A percentile compares a stretch with the other conserved stretches of the same genome.
phyloP scores from a whole-genome alignment of 2,329 filamentous ascomycete genomes.

The Pseudogymnoascus sp. region DNA sequence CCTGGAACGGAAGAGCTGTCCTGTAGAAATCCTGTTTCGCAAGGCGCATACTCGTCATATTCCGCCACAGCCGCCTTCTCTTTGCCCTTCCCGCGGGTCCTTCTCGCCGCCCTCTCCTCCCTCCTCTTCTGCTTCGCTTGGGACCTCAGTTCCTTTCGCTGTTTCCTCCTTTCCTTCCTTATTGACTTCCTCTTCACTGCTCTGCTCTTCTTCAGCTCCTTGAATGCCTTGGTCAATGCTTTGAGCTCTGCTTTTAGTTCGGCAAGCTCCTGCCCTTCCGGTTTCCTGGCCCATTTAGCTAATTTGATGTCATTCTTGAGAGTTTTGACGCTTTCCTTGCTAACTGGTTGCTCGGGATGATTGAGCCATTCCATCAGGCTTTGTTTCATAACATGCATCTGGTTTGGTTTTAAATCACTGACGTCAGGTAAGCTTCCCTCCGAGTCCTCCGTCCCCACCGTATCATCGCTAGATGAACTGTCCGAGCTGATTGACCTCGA shows the following conservation, averaged over 20 bases:
- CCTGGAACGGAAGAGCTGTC: background rate
- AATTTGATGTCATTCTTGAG: conserved; percentile 38
- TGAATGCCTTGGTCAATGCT: conserved; percentile 37
- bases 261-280: conserved; percentile 25
- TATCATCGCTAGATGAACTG: conserved; percentile 15
- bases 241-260: conserved; percentile 39
- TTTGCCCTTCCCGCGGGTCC: conserved; percentile 25
- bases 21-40: background rate
- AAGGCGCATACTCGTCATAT: background rate
- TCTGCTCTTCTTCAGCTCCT: conserved; percentile 32
- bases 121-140: conserved; percentile 14
- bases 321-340: conserved; percentile 35
- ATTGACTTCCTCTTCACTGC: conserved; percentile 25
- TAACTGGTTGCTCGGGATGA: conserved; percentile 41
- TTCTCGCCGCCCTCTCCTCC: conserved; percentile 17
- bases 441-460: background rate
- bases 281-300: conserved; percentile 22
- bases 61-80: conserved; percentile 25
- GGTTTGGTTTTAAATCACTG: conserved; percentile 40
- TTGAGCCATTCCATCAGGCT: conserved; percentile 42
- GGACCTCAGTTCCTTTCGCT: conserved; percentile 5
- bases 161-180: conserved; percentile 11
- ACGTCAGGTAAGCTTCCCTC: conserved; percentile 31
- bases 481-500: conserved; percentile 22
- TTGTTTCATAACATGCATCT: conserved; percentile 39